Evolutionary conservation across 1,284 basidiomycete species (phyloP), one percentile per base, ranked within the genome.

Genomic region (Afroboletus lepidellus): DNA sequence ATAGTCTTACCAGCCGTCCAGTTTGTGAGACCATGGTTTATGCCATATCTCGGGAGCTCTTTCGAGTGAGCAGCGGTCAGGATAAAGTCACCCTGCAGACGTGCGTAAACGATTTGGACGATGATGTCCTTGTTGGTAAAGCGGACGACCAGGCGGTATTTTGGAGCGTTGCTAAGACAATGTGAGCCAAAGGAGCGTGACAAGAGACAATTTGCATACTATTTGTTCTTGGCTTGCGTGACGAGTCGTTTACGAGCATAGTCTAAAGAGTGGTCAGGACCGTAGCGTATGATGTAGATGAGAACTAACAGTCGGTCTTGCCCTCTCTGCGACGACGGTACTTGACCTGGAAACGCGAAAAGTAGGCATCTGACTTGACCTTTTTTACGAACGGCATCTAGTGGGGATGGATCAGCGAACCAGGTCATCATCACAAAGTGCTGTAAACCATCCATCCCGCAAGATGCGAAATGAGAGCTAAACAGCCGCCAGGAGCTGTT

Each of bases 141-240:
- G 65, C 97, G 94, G 68, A 99, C 97, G 57, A 98, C 97, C 45
- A 98, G 87, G 58, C 95, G 92, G 81, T 98, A 98, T 80, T 98
- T 98, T 59, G 94, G 95, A 34, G 94, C 92, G 68, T 97, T 96
- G 79, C 86, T 77, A 24, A n/a, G 15, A 46, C 13, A 6, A 5
- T 0, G 34, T 72, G 39, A 60, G 51, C 42, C 11, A 43, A 50
- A 32, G 24, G 3, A 37, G 20, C 16, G 29, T 11, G 18, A 36
- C 7, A 8, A 27, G 49, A 42, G n/a, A 54, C 29, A n/a, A n/a
- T n/a, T n/a, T n/a, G 72, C 81, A 51, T 68, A 88, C 87, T 98
- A 99, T 83, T 99, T 99, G 89, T 98, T 99, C 85, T 99, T 99
- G 61, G 96, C 94, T 84, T 99, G 97, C 54, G 91, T 86, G 61